Base-by-base conservation (phyloP, 495 filamentous ascomycete genomes). In the Aspergillus steynii region DNA sequence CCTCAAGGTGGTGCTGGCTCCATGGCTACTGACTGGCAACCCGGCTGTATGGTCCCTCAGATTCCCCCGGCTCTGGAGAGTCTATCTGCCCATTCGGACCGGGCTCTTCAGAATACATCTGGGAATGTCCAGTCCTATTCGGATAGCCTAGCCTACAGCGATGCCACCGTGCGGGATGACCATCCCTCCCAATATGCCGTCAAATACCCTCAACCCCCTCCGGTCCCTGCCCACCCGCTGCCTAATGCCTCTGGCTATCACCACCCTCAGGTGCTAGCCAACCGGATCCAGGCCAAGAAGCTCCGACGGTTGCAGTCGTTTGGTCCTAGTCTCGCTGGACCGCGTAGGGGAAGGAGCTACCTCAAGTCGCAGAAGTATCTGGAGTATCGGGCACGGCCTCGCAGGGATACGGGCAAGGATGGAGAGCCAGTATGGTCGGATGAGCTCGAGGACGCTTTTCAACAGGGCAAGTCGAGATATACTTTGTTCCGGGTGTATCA, bases 361-460 rank as follows among this genome's bases (percentile, higher is more conserved):
- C 71, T 80, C 37, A 77, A 77, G 61, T 80, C 78, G 42, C 75
- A 79, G 45, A 80, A 80, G 67, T 82, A 78, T 72, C 64, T 71
- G 45, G 75, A 85, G 58, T 97, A 95, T 74, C 83, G 92, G 62
- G 82, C 82, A 54, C 85, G 87, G 61, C 89, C 91, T 71, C 82
- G 80, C 60, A 82, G 84, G 58, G 79, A 80, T 60, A 77, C 78
- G 58, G 79, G 81, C 47, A 79, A 80, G 52, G 74, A 79, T 64
- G 77, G 79, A n/a, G 82, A 85, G 61, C 73, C 83, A 56, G 79
- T 89, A 64, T 98, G 94, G 94, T 88, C 92, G 5, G 87, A 93
- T 63, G 77, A 87, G 63, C 74, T 97, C 15, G 95, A 99, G 71
- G 82, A 88, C 71, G 90, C 91, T 20, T 98, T 99, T 68, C 87